Percentiles rank a stretch among this genome's conserved stretches.
Evolutionary conservation across 208 protist genomes (phyloP).

Genomic region (Crithidia sp.): DNA sequence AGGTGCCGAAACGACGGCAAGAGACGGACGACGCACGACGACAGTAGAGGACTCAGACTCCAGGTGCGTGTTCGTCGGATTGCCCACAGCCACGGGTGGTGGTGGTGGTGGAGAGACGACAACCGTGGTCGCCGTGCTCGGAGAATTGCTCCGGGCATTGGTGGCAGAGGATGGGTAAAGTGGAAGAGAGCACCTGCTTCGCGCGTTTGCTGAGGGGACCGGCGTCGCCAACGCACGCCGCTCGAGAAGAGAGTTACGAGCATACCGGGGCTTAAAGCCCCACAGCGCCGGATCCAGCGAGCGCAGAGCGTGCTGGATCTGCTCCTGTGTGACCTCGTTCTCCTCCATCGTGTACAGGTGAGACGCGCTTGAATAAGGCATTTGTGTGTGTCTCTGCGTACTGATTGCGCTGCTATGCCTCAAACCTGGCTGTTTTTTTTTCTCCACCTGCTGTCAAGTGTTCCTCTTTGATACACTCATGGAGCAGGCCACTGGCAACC

Average conservation of each 20-base stretch:
- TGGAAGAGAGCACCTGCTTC: neutral
- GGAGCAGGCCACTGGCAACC: too few relatives aligned
- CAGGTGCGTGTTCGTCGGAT: neutral
- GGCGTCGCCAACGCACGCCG: too few relatives aligned
- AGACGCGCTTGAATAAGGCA: neutral
- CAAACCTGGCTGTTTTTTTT: too few relatives aligned
- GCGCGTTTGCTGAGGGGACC: neutral
- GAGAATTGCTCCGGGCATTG: neutral
- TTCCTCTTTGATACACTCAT: too few relatives aligned
- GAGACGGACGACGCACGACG: neutral
- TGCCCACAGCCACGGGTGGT: neutral
- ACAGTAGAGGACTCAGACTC: neutral
- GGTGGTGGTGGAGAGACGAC: neutral
- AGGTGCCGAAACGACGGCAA: neutral
- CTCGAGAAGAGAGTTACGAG: neutral
- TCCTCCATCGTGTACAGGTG: neutral
- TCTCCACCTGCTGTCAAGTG: too few relatives aligned
- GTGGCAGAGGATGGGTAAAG: neutral
- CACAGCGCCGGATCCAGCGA: neutral
- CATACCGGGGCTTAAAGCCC: neutral
- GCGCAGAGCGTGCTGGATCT: neutral
- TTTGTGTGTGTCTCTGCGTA: neutral
- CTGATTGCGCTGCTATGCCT: too few relatives aligned
- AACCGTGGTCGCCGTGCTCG: neutral
- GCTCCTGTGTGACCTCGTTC: neutral